Conservation (phyloP, 2,329 filamentous ascomycete genomes). For the Diatrype stigma region DNA sequence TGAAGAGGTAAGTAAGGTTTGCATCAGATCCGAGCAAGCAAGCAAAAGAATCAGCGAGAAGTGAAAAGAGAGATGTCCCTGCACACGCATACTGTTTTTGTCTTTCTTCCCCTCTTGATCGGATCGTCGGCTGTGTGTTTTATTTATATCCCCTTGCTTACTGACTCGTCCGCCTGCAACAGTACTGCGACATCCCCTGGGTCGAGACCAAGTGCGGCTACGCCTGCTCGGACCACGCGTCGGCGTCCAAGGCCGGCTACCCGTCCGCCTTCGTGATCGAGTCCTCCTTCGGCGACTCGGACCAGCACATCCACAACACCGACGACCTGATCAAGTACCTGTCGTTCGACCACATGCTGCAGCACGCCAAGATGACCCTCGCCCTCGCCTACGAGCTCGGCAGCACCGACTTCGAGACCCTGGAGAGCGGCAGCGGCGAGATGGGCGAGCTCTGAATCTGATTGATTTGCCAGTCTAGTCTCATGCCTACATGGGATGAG, state of each 20-base stretch:
- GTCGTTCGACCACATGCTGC: constrained; percentile 85
- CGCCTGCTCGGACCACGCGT: constrained; percentile 73
- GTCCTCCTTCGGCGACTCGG: constrained; percentile 61
- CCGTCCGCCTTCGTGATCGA: constrained; percentile 75
- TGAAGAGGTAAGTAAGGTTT: constrained; percentile 42
- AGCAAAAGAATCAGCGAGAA: constrained; percentile 25
- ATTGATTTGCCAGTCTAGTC: too few relatives aligned
- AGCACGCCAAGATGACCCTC: constrained; percentile 82
- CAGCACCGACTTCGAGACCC: constrained; percentile 62
- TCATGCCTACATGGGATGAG: too few relatives aligned
- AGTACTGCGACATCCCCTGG: constrained; percentile 84
- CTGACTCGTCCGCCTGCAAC: too few relatives aligned
- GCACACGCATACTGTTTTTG: too few relatives aligned
- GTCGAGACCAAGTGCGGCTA: constrained; percentile 87
- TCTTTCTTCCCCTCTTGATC: too few relatives aligned
- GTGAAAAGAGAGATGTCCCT: too few relatives aligned
- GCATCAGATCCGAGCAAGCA: too few relatives aligned
- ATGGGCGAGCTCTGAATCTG: constrained; percentile 33
- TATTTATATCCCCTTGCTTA: too few relatives aligned
- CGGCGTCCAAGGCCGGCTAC: constrained; percentile 69
- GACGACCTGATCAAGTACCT: constrained; percentile 68
- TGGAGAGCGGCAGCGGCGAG: constrained; percentile 27
- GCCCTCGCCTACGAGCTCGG: constrained; percentile 81
- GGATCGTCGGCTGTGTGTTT: too few relatives aligned
- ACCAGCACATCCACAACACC: constrained; percentile 66